These are phyloP conservation scores for maize (Zea mays) DNA, from an alignment of 176 grass and related monocot species.

Conservation along the genomic window Zm-B73-REFERENCE-NAM-5.0 NC_050100.1:187956001-187956500, in stretches of 20 bases:
- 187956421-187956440: background rate
- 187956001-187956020: slow-evolving; percentile 83
- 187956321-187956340: background rate
- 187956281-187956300: background rate
- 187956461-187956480: background rate
- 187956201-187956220: background rate
- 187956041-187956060: slow-evolving; percentile 63
- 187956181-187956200: background rate
- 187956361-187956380: background rate
- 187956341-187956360: background rate
- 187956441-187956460: background rate
- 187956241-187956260: background rate
- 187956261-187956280: background rate
- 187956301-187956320: background rate
- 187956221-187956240: background rate
- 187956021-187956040: slow-evolving; percentile 71
- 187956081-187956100: slow-evolving; percentile 16
- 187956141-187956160: background rate
- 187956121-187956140: background rate
- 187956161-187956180: background rate
- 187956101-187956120: background rate
- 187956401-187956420: background rate
- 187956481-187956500: background rate
- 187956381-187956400: background rate
- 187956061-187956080: slow-evolving; percentile 13